Percentiles rank a stretch among this genome's conserved stretches.
Evolutionary conservation across 176 grass and related monocot genomes (phyloP).

Genomic region (Cocos nucifera): DNA sequence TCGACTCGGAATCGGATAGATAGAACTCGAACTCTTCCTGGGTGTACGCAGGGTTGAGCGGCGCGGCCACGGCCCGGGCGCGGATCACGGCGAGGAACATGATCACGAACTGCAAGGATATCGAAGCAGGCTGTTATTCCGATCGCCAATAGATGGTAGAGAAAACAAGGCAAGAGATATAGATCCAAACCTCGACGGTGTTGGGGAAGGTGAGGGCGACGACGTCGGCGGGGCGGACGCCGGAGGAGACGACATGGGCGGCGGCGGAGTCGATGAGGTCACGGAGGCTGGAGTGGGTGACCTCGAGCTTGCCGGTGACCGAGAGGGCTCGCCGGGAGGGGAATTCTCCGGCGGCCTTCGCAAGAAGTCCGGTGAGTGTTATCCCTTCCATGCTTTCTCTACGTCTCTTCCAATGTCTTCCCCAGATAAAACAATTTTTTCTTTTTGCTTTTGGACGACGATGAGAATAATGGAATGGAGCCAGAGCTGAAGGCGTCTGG

Average conservation of each 20-base stretch:
- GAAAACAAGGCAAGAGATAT: background rate
- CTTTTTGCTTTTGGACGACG: too few relatives aligned
- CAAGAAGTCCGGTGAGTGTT: slow-evolving; percentile 43
- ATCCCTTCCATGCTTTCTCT: slow-evolving; percentile 1
- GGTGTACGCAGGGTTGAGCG: slow-evolving; percentile 77
- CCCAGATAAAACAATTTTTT: too few relatives aligned
- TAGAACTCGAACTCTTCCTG: slow-evolving; percentile 90
- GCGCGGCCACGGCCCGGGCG: slow-evolving; percentile 51
- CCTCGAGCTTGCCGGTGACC: slow-evolving; percentile 31
- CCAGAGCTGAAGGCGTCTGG: too few relatives aligned
- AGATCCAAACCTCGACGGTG: slow-evolving; percentile 45
- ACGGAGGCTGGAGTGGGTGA: slow-evolving; percentile 52
- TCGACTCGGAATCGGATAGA: slow-evolving; percentile 62
- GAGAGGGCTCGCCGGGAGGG: slow-evolving; percentile 41
- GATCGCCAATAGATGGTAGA: background rate
- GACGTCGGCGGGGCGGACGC: slow-evolving; percentile 36
- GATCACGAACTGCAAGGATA: slow-evolving; percentile 47
- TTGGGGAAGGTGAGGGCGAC: slow-evolving; percentile 80
- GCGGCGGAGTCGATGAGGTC: slow-evolving; percentile 55
- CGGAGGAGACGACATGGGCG: slow-evolving; percentile 23
- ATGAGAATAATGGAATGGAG: too few relatives aligned
- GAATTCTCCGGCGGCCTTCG: slow-evolving; percentile 33
- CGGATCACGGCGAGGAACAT: slow-evolving; percentile 69
- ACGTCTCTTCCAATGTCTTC: too few relatives aligned
- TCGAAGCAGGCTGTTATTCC: background rate